Base-by-base conservation (phyloP, 768 basidiomycete genomes). In the Russula lepida region DNA sequence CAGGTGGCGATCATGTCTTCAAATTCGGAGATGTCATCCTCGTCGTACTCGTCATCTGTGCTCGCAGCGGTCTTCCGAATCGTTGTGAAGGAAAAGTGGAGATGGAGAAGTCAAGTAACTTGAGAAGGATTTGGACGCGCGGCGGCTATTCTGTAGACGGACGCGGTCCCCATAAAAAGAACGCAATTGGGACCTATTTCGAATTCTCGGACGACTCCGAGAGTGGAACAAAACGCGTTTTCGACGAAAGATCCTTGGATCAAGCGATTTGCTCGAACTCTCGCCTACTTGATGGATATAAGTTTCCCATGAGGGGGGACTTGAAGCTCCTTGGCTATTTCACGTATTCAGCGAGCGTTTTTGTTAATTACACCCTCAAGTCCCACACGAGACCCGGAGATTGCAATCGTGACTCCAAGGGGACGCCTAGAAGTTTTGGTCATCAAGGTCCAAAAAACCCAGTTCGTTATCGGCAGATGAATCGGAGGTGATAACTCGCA, bases 391-490 rank as follows among this genome's bases (percentile, higher is more conserved):
- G 27, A n/a, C 27, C 35, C 0, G 53, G 39, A 54, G 39, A 41
- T 2, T 28, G 27, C 53, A 25, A 41, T 28, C 28, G 27, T n/a
- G 19, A 28, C 6, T 27, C 6, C 39, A 58, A 35, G 4, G 49
- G 7, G 35, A 61, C 32, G 6, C 60, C 44, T 17, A 44, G 46
- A 47, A 58, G 23, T 58, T 58, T 65, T 69, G 32, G 50, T 63
- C 71, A 71, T 70, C 50, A 70, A 53, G 19, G 71, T 72, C 59
- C 67, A 72, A 58, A 6, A 64, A 65, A 0, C 70, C 70, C 4
- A 71, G 62, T 37, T 60, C 53, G 56, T 72, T 72, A 51, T 68
- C 65, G 25, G 68, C 65, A 35, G 69, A 67, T 5, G 70, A 33
- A 43, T 72, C 68, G 57, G 65, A 69, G 53, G 64, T 62, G 32